Base-by-base conservation (phyloP, 164 flowering plant genomes). In the Berberis vulgaris region DNA sequence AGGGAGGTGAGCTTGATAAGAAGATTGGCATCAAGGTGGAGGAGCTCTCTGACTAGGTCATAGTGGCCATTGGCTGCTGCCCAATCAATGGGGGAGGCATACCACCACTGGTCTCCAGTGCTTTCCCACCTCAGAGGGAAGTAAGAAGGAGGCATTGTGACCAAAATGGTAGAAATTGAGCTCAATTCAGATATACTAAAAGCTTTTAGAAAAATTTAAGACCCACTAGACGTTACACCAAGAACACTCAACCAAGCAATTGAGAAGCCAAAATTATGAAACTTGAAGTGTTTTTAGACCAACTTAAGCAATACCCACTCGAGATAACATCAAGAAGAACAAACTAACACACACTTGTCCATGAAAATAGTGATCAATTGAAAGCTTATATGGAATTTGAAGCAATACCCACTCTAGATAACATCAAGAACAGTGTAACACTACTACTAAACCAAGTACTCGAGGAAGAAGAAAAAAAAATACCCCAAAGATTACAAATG, bases 71-170 rank as follows among this genome's bases (percentile, higher is more conserved):
- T 92, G 45, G 98, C 96, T 4, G 98, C 95, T 3, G 95, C 96
- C 78, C 82, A 81, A 59, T 91, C 96, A 4, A 91, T 83, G 0
- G 98, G 98, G 2, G 94, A 78, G 7, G 95, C 98, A 62, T 82
- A 89, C 98, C 98, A 92, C 98, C 98, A 92, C 62, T 92, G 98
- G 65, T 92, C 89, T 38, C 98, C 91, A 0, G 92, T 92, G 81
- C 88, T 87, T 71, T 92, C 98, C 98, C 98, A 92, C 50, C 96
- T 78, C 7, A 92, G 84, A n/a, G 98, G 98, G 68, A 92, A 82
- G 73, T 79, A 71, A 40, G 79, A 68, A 26, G 85, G 81, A 9
- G 85, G 78, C 85, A 84, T 81, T 71, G 10, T 26, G 41, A 7
- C n/a, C 8, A 6, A 52, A 42, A 3, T 38, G 6, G 9, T 8